A percentile compares a stretch with the other conserved stretches of the same genome.
Conservation (phyloP, 192 early-diverging fungal genomes). For the Coemansia reversa region DNA sequence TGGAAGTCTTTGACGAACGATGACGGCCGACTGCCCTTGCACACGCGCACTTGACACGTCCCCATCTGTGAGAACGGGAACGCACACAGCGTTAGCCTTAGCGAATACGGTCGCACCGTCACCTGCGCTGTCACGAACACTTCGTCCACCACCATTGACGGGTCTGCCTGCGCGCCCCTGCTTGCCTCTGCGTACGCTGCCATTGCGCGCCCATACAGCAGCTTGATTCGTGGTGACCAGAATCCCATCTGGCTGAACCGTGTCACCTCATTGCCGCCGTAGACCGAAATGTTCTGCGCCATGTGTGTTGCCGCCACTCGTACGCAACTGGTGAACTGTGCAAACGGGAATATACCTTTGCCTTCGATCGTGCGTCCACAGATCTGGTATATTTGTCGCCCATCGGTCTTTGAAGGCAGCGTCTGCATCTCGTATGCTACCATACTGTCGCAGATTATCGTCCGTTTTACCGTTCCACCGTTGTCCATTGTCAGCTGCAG, state of each 20-base stretch:
- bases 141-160: constrained; percentile 34
- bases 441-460: constrained; percentile 32
- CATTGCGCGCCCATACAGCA: constrained; percentile 27
- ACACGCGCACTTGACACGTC: constrained; percentile 40
- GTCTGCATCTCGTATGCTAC: constrained; percentile 39
- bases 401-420: constrained; percentile 18
- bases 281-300: constrained; percentile 24
- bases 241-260: constrained; percentile 27
- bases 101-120: constrained; percentile 23
- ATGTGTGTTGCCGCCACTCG: constrained; percentile 32
- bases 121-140: constrained; percentile 32
- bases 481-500: constrained; percentile 23
- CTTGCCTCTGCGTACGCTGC: constrained; percentile 10
- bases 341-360: constrained; percentile 20
- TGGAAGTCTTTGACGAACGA: constrained; percentile 34
- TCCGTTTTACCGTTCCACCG: constrained; percentile 27
- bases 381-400: constrained; percentile 31
- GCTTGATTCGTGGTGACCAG: constrained; percentile 38
- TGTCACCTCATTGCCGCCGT: constrained; percentile 25
- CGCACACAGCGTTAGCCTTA: constrained; percentile 24
- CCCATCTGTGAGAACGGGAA: constrained; percentile 34
- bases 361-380: constrained; percentile 25
- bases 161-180: constrained; percentile 8
- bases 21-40: constrained; percentile 22
- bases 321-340: constrained; percentile 24